These are phyloP conservation scores for Aspergillus nidulans DNA, from an alignment of 495 filamentous ascomycete genomes.

Conservation along the genomic window DNA sequence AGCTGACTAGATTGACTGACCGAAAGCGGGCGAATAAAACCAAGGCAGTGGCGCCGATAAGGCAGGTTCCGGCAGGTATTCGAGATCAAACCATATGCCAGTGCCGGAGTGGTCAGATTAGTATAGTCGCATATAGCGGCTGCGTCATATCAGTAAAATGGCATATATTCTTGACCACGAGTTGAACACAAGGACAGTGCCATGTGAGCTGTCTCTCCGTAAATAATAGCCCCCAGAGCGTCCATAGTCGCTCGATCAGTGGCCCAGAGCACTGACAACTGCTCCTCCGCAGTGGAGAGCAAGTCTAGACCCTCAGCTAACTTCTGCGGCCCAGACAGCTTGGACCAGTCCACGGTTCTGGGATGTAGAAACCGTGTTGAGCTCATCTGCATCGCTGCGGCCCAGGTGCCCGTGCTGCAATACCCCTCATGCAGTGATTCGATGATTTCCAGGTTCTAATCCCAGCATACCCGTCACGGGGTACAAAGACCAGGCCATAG, in stretches of 20 bases:
- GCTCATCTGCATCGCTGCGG: background rate
- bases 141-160: constrained; percentile 8
- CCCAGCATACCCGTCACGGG: constrained; percentile 11
- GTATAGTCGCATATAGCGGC: constrained; percentile 4
- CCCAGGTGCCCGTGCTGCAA: constrained; percentile 8
- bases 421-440: constrained; percentile 5
- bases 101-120: background rate
- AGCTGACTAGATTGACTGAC: background rate
- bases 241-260: background rate
- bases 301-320: constrained; percentile 3
- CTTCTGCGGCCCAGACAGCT: background rate
- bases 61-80: background rate
- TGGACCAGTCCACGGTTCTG: background rate
- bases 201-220: background rate
- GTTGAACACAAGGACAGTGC: background rate
- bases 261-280: background rate
- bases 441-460: constrained; percentile 12
- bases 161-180: background rate
- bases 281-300: constrained; percentile 3
- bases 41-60: background rate
- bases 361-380: background rate
- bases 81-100: background rate
- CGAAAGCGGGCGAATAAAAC: background rate
- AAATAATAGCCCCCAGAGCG: background rate
- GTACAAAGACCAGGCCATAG: constrained; percentile 5